phyloP scores from a whole-genome alignment of 2,329 filamentous ascomycete species.

The Claviceps pusilla region DNA sequence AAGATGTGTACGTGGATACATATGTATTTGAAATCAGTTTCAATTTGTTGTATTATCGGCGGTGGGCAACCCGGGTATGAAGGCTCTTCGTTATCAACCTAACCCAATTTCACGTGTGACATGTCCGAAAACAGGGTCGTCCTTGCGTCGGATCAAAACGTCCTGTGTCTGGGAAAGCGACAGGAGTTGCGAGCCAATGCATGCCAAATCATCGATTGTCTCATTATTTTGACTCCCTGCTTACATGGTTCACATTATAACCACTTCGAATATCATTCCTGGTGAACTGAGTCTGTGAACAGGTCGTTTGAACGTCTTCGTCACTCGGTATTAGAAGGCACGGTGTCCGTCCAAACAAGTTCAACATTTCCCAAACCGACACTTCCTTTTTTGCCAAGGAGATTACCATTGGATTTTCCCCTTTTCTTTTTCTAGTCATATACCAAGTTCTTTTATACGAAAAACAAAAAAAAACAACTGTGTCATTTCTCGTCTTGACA shows the following conservation, averaged over 20 bases:
- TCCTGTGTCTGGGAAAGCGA: neutral
- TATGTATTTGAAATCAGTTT: too few relatives aligned
- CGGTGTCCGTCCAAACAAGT: neutral
- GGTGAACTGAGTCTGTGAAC: neutral
- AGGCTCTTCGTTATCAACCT: too few relatives aligned
- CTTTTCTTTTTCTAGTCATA: neutral
- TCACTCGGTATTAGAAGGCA: neutral
- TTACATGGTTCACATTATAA: neutral
- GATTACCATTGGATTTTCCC: neutral
- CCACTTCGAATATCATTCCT: neutral
- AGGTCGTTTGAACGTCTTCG: neutral
- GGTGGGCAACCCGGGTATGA: too few relatives aligned
- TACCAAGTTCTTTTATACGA: neutral
- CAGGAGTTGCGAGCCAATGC: neutral
- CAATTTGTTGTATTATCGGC: too few relatives aligned
- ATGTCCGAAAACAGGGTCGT: neutral
- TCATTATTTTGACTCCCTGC: neutral
- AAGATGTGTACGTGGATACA: too few relatives aligned
- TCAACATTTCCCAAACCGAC: neutral
- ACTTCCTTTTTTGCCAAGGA: neutral
- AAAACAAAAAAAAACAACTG: too few relatives aligned
- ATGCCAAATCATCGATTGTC: neutral
- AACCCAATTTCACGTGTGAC: too few relatives aligned
- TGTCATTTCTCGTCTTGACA: neutral
- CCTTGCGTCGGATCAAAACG: neutral